Evolutionary conservation across 352 stramenopile genomes (phyloP).

Genomic region (Phytopythium helicoides): DNA sequence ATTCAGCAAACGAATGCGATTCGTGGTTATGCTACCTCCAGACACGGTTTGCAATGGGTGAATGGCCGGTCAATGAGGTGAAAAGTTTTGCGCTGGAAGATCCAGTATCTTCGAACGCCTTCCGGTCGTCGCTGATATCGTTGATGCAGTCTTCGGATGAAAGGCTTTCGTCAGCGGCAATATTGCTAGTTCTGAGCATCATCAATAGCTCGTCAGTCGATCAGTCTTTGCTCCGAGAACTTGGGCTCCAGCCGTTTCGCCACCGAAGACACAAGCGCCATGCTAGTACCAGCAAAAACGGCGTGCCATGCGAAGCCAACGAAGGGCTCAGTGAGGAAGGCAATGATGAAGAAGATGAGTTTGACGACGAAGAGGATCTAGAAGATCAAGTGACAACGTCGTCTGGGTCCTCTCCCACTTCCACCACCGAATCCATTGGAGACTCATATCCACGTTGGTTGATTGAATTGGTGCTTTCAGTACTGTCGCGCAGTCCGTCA

Average conservation of each 20-base stretch:
- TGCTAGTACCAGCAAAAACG: not conserved
- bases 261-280: constrained; percentile 25
- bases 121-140: constrained; percentile 59
- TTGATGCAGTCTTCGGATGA: constrained; percentile 66
- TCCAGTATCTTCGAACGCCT: constrained; percentile 32
- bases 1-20: constrained; percentile 49
- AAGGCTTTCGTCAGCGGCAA: constrained; percentile 49
- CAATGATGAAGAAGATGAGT: constrained; percentile 11
- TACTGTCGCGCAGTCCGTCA: constrained; percentile 47
- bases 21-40: constrained; percentile 77
- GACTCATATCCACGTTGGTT: constrained; percentile 49
- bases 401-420: constrained; percentile 17
- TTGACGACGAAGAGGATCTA: constrained; percentile 13
- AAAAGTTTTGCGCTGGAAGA: constrained; percentile 38
- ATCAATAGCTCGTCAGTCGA: constrained; percentile 66
- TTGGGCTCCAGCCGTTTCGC: constrained; percentile 56
- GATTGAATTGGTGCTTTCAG: constrained; percentile 36
- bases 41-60: constrained; percentile 69
- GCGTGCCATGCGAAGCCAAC: not conserved
- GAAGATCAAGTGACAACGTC: constrained; percentile 10
- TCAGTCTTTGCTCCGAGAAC: constrained; percentile 57
- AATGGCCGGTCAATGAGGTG: constrained; percentile 78
- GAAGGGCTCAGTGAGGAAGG: constrained; percentile 6
- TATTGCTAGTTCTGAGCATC: constrained; percentile 60
- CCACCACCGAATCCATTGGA: not conserved